Evolutionary conservation across 345 rosid genomes (phyloP), one percentile per base, ranked within the genome.

Genomic region (Streptanthus diversifolius): DNA sequence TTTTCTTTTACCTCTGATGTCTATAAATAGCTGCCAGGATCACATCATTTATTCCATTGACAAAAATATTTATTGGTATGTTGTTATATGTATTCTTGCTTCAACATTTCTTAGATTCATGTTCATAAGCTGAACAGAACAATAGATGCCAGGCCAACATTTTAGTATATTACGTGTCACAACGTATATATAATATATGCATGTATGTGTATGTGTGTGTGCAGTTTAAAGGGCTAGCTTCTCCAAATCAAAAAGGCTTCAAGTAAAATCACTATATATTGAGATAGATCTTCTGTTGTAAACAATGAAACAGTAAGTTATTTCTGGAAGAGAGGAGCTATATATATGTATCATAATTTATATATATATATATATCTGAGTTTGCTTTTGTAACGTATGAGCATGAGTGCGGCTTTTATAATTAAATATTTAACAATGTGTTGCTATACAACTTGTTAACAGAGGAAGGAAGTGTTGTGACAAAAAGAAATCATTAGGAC

Each of bases 271-370:
- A 10, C 4, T 40, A 17, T 68, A 17, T 55, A 21, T 41, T 19
- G 30, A 36, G 2, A 53, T 18, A 55, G 11, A 29, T 68, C 53
- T 29, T 40, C 41, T 37, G 37, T n/a, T 13, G 54, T 19, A 41
- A 68, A 45, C 21, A 55, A 68, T 68, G 72, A 68, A 37, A 41
- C 63, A 27, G 72, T 68, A 68, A 68, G 72, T 58, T 12, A 27
- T 40, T 55, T 29, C 18, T 40, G 13, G 12, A 15, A 12, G 9
- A 25, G 37, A 52, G 21, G 17, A 14, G 18, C 47, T 22, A 51
- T 36, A 66, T 22, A 51, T 36, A 66, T 27, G 29, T 36, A 53
- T 66, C 24, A 49, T 48, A 36, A 66, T 22, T 24, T 35, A n/a
- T n/a, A n/a, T n/a, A n/a, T 49, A 3, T 48, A 2, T 65, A 33